A percentile compares a stretch with the other conserved stretches of the same genome.
Evolutionary conservation across 1,139 yeast species (phyloP).

Genomic region (Martiniozyma asiatica): DNA sequence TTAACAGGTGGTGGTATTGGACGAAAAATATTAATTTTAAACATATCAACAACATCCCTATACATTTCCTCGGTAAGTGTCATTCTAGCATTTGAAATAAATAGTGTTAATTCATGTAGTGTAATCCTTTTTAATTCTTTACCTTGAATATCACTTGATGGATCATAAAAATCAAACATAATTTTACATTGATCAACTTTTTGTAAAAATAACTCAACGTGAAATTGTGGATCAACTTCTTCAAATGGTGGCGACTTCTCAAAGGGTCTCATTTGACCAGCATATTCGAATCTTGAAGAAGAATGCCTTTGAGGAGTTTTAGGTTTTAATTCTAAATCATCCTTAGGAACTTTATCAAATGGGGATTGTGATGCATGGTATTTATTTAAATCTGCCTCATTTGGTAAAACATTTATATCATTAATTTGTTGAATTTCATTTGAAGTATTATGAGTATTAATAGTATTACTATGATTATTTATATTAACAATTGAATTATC

Average conservation of each 20-base stretch:
- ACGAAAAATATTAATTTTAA: slow-evolving; percentile 75
- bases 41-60: slow-evolving; percentile 80
- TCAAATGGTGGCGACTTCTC: slow-evolving; percentile 79
- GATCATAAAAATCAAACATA: slow-evolving; percentile 88
- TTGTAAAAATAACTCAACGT: slow-evolving; percentile 67
- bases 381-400: slow-evolving; percentile 18
- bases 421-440: not conserved
- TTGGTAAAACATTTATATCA: slow-evolving; percentile 6
- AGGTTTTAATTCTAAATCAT: slow-evolving; percentile 38
- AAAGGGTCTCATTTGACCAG: slow-evolving; percentile 59
- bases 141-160: slow-evolving; percentile 83
- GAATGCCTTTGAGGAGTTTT: slow-evolving; percentile 83
- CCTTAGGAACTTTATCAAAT: slow-evolving; percentile 27
- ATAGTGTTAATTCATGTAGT: slow-evolving; percentile 79
- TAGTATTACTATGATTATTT: slow-evolving; percentile 3
- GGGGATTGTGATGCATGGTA: slow-evolving; percentile 20
- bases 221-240: slow-evolving; percentile 81
- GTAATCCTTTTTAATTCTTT: slow-evolving; percentile 85
- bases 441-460: not conserved
- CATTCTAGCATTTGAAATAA: slow-evolving; percentile 64
- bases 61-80: slow-evolving; percentile 88
- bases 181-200: slow-evolving; percentile 92
- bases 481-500: slow-evolving; percentile 1
- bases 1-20: slow-evolving; percentile 98
- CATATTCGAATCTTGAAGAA: slow-evolving; percentile 83